Conservation (phyloP, 352 stramenopile genomes). For the Pythium apleroticum region DNA sequence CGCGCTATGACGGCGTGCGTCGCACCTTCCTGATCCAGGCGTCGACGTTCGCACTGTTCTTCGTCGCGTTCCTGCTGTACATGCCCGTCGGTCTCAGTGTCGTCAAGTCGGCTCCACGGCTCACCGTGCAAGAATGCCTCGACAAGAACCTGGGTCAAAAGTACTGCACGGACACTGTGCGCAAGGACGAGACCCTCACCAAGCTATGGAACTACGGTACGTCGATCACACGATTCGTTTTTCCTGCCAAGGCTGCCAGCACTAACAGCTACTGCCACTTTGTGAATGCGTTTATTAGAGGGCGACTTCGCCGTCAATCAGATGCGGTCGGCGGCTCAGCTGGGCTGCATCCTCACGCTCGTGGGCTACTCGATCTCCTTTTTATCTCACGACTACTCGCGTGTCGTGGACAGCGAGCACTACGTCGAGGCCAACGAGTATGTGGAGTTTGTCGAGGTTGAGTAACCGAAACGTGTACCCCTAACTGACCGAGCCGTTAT, state of each 20-base stretch:
- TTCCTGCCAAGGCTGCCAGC: too few species aligned
- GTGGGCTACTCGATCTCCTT: slow-evolving; percentile 74
- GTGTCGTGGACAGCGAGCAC: slow-evolving; percentile 14
- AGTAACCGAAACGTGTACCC: not conserved
- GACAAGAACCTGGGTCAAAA: slow-evolving; percentile 46
- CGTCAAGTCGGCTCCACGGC: slow-evolving; percentile 37
- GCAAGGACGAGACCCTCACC: slow-evolving; percentile 54
- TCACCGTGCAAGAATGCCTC: slow-evolving; percentile 59
- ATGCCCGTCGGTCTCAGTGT: slow-evolving; percentile 61
- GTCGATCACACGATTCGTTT: too few species aligned
- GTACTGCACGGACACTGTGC: slow-evolving; percentile 65
- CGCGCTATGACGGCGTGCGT: slow-evolving; percentile 30
- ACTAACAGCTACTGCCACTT: too few species aligned
- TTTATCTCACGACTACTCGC: slow-evolving; percentile 53
- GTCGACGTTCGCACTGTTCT: slow-evolving; percentile 50
- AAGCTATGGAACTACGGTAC: slow-evolving; percentile 75
- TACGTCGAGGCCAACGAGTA: not conserved
- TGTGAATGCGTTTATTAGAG: slow-evolving; percentile 28
- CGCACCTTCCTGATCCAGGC: slow-evolving; percentile 46
- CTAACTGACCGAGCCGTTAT: not conserved
- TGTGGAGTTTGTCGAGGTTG: not conserved
- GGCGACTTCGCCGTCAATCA: slow-evolving; percentile 51
- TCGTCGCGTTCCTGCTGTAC: slow-evolving; percentile 68
- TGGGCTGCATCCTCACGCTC: slow-evolving; percentile 69
- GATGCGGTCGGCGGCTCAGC: slow-evolving; percentile 61